Evolutionary conservation across 1,284 basidiomycete species (phyloP).

Genomic region (Gymnopus androsaceus): DNA sequence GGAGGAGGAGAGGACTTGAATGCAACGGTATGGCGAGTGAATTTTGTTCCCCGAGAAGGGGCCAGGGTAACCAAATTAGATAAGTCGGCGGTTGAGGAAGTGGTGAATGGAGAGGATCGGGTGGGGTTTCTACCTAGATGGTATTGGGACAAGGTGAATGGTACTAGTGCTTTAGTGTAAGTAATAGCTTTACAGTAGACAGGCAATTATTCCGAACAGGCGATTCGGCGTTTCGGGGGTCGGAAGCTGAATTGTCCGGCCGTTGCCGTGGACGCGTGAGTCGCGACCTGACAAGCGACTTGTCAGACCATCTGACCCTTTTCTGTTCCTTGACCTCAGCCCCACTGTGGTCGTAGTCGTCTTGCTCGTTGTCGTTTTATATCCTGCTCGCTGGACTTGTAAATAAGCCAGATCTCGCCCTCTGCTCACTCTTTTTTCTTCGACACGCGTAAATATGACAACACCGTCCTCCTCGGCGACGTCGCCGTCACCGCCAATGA

Average conservation of each 20-base stretch:
- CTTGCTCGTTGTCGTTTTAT: not conserved
- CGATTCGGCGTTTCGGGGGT: no score
- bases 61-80: conserved; percentile 47
- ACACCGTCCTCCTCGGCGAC: conserved; percentile 76
- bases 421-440: conserved; percentile 17
- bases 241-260: no score
- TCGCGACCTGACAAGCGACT: no score
- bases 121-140: conserved; percentile 73
- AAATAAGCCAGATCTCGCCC: not conserved
- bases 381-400: conserved; percentile 14
- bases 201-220: not conserved
- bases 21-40: conserved; percentile 64
- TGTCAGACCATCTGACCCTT: conserved; percentile 10
- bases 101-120: conserved; percentile 64
- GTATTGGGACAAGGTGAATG: conserved; percentile 59
- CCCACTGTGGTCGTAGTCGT: not conserved
- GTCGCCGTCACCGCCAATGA: conserved; percentile 71
- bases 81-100: conserved; percentile 52
- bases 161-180: not conserved
- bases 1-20: no score
- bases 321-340: not conserved
- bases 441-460: conserved; percentile 58
- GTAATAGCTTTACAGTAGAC: not conserved
- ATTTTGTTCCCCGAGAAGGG: conserved; percentile 58
- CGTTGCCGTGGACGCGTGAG: no score